Base-by-base conservation (phyloP, 805 yeast species). In the Monosporozyma aerobia region DNA sequence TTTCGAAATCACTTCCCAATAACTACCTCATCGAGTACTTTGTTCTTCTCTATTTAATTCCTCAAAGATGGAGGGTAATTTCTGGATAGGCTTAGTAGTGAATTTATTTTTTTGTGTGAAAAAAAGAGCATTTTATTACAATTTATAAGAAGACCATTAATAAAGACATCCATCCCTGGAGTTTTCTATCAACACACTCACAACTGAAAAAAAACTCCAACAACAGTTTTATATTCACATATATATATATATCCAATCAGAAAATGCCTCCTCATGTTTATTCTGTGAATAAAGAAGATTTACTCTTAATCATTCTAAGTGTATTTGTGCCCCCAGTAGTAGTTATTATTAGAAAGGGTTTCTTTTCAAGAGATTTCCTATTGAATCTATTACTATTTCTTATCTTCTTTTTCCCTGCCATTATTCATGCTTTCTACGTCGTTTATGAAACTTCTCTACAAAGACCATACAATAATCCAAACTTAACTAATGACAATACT, bases 361-460 rank as follows among this genome's bases (percentile, higher is more conserved):
- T 62, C 44, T 58, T 53, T 16, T 54, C 54, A 22, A 58, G 57
- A 47, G 65, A 62, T 29, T 51, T 57, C 19, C 53, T 62, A 44
- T 47, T 63, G 23, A 62, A 57, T 48, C 1, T 61, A 19, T 41
- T 62, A 14, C 49, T 63, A 14, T 58, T 56, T 37, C 16, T 59
- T 1, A 33, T 61, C 10, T 52, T 62, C 23, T 61, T 57, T 50
- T 57, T 63, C 56, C 66, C 66, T 22, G 67, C 65, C 14, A 55
- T 55, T 10, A 53, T 63, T 29, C 67, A 63, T 48, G 61, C 64
- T 8, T 53, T 56, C 13, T 63, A 62, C 40, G 60, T 63, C 23
- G 51, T 63, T 32, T 56, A 61, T 40, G 62, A 56, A 53, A 59
- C 67, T 6, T 61, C 65, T 49, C 50, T 50, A 16, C 64, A 61